Evolutionary conservation across 2,329 filamentous ascomycete species (phyloP).

Genomic region (Pseudocercospora fuligena): DNA sequence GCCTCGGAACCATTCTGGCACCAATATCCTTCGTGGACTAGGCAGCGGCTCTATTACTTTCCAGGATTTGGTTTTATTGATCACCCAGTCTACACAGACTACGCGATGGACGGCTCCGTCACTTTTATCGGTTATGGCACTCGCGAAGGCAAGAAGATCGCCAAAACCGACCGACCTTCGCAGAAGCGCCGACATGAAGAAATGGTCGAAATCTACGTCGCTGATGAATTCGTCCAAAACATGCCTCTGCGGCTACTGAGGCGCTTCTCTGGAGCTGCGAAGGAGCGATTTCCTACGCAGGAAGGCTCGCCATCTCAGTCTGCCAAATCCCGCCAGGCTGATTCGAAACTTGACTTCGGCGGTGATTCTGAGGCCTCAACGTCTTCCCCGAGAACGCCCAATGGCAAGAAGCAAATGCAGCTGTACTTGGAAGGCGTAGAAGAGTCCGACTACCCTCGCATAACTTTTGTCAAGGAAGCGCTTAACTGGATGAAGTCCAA

Average conservation of each 20-base stretch:
- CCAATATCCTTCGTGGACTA: slow-evolving; percentile 23
- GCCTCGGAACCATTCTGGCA: slow-evolving; percentile 22
- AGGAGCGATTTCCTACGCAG: neutral
- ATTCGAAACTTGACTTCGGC: neutral
- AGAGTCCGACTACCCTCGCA: neutral
- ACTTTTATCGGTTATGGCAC: slow-evolving; percentile 14
- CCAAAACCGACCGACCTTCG: neutral
- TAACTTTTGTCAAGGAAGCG: neutral
- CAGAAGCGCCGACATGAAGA: neutral
- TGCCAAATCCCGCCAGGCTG: neutral
- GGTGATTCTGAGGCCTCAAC: neutral
- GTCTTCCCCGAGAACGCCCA: neutral
- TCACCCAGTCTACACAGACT: slow-evolving; percentile 14
- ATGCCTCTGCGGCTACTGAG: slow-evolving; percentile 18
- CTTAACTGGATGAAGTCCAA: slow-evolving; percentile 17
- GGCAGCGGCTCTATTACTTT: slow-evolving; percentile 19
- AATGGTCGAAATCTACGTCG: slow-evolving; percentile 21
- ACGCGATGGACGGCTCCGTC: slow-evolving; percentile 8
- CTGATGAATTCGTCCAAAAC: slow-evolving; percentile 17
- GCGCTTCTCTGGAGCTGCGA: slow-evolving; percentile 22
- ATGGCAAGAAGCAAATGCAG: neutral
- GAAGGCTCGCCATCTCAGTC: neutral
- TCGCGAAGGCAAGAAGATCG: slow-evolving; percentile 2
- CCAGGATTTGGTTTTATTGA: slow-evolving; percentile 13
- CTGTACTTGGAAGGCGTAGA: slow-evolving; percentile 7